Base-by-base conservation (phyloP, 352 stramenopile species). In the Phytopythium boreale region DNA sequence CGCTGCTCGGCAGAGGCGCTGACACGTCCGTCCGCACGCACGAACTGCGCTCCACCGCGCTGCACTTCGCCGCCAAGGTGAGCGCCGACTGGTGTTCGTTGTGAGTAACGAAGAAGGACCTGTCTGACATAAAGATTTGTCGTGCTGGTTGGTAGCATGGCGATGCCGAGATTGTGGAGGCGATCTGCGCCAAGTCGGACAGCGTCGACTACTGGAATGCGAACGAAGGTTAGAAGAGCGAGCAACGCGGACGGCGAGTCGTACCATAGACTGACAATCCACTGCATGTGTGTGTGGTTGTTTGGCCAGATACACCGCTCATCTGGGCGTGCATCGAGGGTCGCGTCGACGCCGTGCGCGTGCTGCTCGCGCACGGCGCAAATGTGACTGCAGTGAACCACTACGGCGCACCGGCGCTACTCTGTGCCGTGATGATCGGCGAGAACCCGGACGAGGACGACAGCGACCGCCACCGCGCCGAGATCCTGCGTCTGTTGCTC, bases 241-340 rank as follows among this genome's bases (percentile, higher is more conserved):
- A 4, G 46, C 46, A 31, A 2, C 22, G 34, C 20, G 20, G 19
- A 47, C 14, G n/a, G n/a, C 29, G 29, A 34, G 29, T 17, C n/a
- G n/a, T n/a, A n/a, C n/a, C n/a, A n/a, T n/a, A n/a, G n/a, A n/a
- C n/a, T n/a, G n/a, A n/a, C n/a, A n/a, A n/a, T n/a, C n/a, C n/a
- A n/a, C n/a, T n/a, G n/a, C n/a, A n/a, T n/a, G n/a, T 34, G 29
- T 31, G 44, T 27, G 5, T 19, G 0, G 50, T 19, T 37, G 26
- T 56, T 14, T 53, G 44, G 5, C 31, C 68, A 70, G 85, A 94
- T 55, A 94, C 86, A 37, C 86, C 86, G 56, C 62, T 94, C 31
- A 81, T 92, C 46, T 94, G 86, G 86, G 83, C 86, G 31, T 94
- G 86, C 26, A 92, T 90, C 64, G 86, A 94, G 83, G 85, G 82